Evolutionary conservation across 2,329 filamentous ascomycete genomes (phyloP).

Genomic region (Calonectria pauciramosa): DNA sequence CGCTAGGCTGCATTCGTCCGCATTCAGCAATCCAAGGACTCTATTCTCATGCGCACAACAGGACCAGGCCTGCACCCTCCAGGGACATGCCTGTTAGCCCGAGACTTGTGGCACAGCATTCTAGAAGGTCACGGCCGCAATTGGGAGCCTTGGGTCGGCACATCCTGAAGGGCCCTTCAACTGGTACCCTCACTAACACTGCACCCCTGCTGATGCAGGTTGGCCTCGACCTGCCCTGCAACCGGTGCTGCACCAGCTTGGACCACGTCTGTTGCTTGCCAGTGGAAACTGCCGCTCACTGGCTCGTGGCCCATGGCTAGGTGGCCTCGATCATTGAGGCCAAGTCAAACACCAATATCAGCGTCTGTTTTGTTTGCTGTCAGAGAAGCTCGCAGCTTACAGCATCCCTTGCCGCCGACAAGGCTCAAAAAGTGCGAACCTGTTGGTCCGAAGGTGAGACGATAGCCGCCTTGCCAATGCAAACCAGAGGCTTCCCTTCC

Average conservation of each 20-base stretch:
- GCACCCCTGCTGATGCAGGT: not conserved
- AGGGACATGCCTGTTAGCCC: conserved; percentile 6
- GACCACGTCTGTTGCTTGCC: conserved; percentile 42
- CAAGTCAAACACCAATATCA: conserved; percentile 26
- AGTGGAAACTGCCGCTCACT: conserved; percentile 30
- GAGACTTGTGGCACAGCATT: conserved; percentile 17
- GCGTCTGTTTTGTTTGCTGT: conserved; percentile 35
- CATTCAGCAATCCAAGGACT: conserved; percentile 42
- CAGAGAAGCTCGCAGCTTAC: conserved; percentile 15
- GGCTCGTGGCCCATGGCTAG: conserved; percentile 22
- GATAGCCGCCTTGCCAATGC: conserved; percentile 11
- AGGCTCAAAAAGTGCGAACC: conserved; percentile 3
- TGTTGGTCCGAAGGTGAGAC: conserved; percentile 20
- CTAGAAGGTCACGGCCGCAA: not conserved
- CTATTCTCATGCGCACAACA: conserved; percentile 17
- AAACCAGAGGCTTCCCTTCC: conserved; percentile 17
- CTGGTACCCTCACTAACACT: conserved; percentile 17
- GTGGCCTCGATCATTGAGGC: conserved; percentile 30
- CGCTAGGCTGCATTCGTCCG: conserved; percentile 41
- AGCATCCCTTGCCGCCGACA: conserved; percentile 28
- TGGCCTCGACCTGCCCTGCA: conserved; percentile 26
- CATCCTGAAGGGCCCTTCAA: not conserved
- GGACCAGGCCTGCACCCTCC: not conserved
- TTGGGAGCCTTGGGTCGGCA: conserved; percentile 7
- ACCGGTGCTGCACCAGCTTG: conserved; percentile 31